Conservation (phyloP, 805 yeast species). For the Candida yuanshanica region DNA sequence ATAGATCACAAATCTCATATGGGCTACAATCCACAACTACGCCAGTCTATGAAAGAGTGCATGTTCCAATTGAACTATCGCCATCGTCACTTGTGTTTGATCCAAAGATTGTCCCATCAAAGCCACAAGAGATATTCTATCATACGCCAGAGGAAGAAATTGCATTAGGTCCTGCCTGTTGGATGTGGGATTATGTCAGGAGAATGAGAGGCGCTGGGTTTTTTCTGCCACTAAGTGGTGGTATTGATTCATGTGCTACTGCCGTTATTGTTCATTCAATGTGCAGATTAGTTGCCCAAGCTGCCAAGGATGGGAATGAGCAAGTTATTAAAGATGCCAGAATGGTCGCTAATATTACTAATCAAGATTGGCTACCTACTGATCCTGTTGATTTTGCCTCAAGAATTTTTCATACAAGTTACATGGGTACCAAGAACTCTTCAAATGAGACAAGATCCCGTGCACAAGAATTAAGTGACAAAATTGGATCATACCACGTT, state of each 20-base stretch:
- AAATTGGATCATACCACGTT: constrained; percentile 83
- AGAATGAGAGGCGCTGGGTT: constrained; percentile 88
- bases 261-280: constrained; percentile 90
- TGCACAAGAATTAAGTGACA: constrained; percentile 67
- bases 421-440: constrained; percentile 95
- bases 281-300: constrained; percentile 79
- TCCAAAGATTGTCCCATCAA: constrained; percentile 55
- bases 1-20: constrained; percentile 66
- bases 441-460: constrained; percentile 80
- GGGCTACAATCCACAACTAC: constrained; percentile 27
- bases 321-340: constrained; percentile 78
- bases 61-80: constrained; percentile 62
- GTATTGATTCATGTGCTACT: constrained; percentile 97
- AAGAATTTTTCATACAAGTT: constrained; percentile 79
- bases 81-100: constrained; percentile 55
- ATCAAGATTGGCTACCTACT: constrained; percentile 56
- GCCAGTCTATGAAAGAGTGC: constrained; percentile 41
- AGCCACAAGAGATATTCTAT: constrained; percentile 44
- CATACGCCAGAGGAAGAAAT: constrained; percentile 93
- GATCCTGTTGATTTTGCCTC: constrained; percentile 73
- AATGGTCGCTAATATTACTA: constrained; percentile 51
- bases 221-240: constrained; percentile 93
- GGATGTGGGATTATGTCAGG: constrained; percentile 98
- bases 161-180: constrained; percentile 97
- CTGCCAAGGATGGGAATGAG: constrained; percentile 58